Evolutionary conservation across 306 rosid genomes (phyloP).

Genomic region (Begonia fuchsioides): DNA sequence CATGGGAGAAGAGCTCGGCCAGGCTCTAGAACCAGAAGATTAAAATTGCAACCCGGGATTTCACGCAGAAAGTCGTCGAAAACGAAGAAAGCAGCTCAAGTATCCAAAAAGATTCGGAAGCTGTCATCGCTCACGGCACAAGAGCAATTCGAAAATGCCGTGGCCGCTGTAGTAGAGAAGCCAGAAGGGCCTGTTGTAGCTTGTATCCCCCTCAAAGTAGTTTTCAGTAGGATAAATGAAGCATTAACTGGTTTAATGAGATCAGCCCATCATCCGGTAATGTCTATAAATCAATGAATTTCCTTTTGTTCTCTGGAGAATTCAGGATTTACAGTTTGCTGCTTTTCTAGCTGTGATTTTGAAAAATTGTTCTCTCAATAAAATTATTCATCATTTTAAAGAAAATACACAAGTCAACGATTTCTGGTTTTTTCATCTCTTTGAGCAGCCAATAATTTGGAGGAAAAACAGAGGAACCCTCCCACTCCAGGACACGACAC

Average conservation of each 20-base stretch:
- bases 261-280: constrained; percentile 30
- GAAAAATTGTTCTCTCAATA: too few relatives aligned
- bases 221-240: constrained; percentile 80
- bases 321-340: too few relatives aligned
- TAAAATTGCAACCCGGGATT: constrained; percentile 6
- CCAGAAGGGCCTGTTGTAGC: constrained; percentile 58
- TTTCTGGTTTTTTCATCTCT: too few relatives aligned
- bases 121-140: constrained; percentile 76
- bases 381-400: too few relatives aligned
- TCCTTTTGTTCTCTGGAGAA: neutral
- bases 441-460: too few relatives aligned
- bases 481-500: too few relatives aligned
- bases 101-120: constrained; percentile 65
- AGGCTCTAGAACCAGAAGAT: constrained; percentile 17
- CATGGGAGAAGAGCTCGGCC: constrained; percentile 17
- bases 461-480: too few relatives aligned
- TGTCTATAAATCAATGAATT: constrained; percentile 25
- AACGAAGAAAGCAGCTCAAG: constrained; percentile 46
- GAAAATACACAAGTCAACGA: too few relatives aligned
- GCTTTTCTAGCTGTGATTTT: too few relatives aligned
- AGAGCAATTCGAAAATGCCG: constrained; percentile 45
- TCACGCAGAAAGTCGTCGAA: constrained; percentile 33
- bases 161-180: constrained; percentile 41
- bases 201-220: constrained; percentile 72
- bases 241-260: constrained; percentile 62